Base-by-base conservation (phyloP, 164 flowering plant species). In the Dillenia suffruticosa region DNA sequence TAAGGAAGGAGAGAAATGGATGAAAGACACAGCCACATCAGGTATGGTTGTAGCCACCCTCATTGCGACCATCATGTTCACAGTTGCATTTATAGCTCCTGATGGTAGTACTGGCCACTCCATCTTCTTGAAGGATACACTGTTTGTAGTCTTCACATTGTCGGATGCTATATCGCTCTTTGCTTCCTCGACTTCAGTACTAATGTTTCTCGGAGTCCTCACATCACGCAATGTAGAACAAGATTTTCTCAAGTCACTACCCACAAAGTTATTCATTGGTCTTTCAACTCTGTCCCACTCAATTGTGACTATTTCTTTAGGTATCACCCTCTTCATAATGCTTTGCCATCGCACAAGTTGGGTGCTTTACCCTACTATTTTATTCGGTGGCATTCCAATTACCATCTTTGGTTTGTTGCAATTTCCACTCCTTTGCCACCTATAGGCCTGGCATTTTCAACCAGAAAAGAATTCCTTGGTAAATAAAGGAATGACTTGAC, bases 271-370 rank as follows among this genome's bases (percentile, higher is more conserved):
- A 56, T 54, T 69, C 9, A 13, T 66, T 8, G 76, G 74, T 0
- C 66, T 76, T 12, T 12, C 57, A 8, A 32, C 54, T 2, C 74
- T 76, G 10, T 72, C 69, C 50, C 12, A 69, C 44, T 72, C 79
- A 0, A 64, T 69, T 6, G 63, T 51, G 1, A 6, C 71, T 13
- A 69, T 68, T 73, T 64, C 81, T 19, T 78, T 68, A 58, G 54
- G 64, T 14, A 57, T 70, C 14, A 53, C 68, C 5, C 48, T 75
- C 11, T 44, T 49, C 44, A 44, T 64, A n/a, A 44, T 58, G 14
- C 65, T 75, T 2, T 16, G 51, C 10, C 55, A 58, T 7, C 43
- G 51, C 11, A 22, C 46, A 12, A 1, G 15, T 44, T 55, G 66
- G 43, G 49, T 67, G 12, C 46, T n/a, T 22, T 67, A n/a, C 51